Percentiles rank a stretch among this genome's conserved stretches.
phyloP scores from a whole-genome alignment of 176 grass and related monocot species.

The Avena insularis region DNA sequence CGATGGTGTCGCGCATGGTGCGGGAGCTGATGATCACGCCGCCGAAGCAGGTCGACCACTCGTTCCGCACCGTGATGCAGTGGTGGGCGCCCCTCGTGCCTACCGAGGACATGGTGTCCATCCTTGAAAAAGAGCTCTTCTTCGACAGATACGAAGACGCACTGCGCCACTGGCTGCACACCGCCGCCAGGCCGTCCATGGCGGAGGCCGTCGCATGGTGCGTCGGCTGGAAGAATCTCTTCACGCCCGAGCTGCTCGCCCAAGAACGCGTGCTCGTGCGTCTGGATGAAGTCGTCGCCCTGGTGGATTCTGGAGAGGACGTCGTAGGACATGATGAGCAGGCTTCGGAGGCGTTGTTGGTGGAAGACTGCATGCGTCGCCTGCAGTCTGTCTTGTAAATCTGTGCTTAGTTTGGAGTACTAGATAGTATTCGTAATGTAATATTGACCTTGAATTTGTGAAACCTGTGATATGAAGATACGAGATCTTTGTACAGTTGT shows the following conservation, averaged over 20 bases:
- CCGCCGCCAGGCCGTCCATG: constrained; percentile 40
- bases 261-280: constrained; percentile 46
- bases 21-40: constrained; percentile 52
- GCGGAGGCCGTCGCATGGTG: constrained; percentile 49
- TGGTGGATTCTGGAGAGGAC: constrained; percentile 45
- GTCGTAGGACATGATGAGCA: background rate
- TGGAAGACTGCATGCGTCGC: background rate
- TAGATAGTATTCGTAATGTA: background rate
- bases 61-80: constrained; percentile 46
- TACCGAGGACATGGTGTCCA: constrained; percentile 49
- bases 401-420: background rate
- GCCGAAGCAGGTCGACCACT: background rate
- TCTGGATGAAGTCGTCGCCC: constrained; percentile 45
- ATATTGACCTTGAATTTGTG: background rate
- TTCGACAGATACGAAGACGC: constrained; percentile 57
- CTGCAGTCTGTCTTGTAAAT: background rate
- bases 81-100: constrained; percentile 71
- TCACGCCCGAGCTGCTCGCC: constrained; percentile 65
- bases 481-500: background rate
- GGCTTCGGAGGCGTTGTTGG: background rate
- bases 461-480: background rate
- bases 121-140: constrained; percentile 59
- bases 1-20: constrained; percentile 49
- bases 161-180: background rate
- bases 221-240: constrained; percentile 53